Evolutionary conservation across 805 yeast species (phyloP), one percentile per base, ranked within the genome.

Genomic region (Schwanniomyces pseudopolymorphus): DNA sequence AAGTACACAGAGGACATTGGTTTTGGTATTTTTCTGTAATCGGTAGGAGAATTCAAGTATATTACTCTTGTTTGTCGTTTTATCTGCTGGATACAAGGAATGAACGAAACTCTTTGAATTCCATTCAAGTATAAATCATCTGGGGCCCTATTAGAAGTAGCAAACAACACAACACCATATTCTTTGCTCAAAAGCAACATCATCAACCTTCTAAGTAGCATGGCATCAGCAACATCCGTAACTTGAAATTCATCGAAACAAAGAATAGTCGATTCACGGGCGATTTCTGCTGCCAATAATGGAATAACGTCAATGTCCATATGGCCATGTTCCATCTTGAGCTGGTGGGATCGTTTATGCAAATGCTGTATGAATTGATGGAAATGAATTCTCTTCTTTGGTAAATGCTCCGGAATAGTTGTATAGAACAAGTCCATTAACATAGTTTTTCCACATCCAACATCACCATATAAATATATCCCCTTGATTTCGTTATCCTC

Each of bases 391-490:
- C 99, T 77, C 56, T 75, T 78, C 59, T 90, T 89, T 10, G 92
- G 78, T 48, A 94, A 71, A 60, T 86, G 88, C 0, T 66, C 43
- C 0, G 98, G 97, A 14, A 92, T 78, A 0, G 96, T 89, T 17
- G 80, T 73, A 67, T 91, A 94, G 59, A 94, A 94, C 54, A 94
- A 73, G 66, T 94, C 98, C 98, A 94, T 92, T 49, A 94, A 73
- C 97, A 94, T 92, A 6, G 99, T 94, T 62, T 94, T 92, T 3
- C 99, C 99, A 66, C 98, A 91, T 1, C 99, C 99, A 37, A 94
- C 99, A 64, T 94, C 98, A 19, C 99, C 99, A 66, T 88, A 94
- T 25, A 94, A 74, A 59, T 94, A 94, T 6, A 94, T 85, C 4
- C 99, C 99, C 53, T 78, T 96, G 11, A 84, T 73, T 2, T 56